Evolutionary conservation across 23 red algal species (phyloP).

Genomic region (Pyropia haitanensis): DNA sequence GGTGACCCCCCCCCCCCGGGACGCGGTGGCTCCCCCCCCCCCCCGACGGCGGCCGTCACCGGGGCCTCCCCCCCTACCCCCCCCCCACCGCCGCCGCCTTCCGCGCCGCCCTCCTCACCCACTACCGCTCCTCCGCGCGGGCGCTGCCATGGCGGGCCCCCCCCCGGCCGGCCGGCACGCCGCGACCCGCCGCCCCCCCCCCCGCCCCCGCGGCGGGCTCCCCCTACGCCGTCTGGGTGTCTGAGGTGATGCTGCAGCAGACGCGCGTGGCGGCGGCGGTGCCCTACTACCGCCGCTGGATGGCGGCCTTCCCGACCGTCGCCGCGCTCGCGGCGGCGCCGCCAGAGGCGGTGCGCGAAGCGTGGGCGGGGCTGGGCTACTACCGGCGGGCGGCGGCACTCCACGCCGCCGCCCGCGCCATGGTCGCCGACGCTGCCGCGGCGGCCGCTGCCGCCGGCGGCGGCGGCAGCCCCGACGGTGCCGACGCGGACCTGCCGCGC

Average conservation of each 20-base stretch:
- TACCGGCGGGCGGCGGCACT: conserved; percentile 74
- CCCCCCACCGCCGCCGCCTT: no score
- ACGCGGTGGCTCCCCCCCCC: no score
- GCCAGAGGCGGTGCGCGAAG: conserved; percentile 56
- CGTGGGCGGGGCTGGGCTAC: conserved; percentile 96
- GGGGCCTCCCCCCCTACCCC: no score
- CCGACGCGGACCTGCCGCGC: conserved; percentile 40
- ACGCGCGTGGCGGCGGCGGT: conserved; percentile 66
- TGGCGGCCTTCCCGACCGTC: conserved; percentile 60
- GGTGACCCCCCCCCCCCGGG: no score
- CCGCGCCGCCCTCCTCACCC: no score
- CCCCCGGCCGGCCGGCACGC: no score
- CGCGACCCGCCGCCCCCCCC: no score
- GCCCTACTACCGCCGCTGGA: conserved; percentile 73
- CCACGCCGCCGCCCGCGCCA: conserved; percentile 53
- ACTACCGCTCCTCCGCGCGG: no score
- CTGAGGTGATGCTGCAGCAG: conserved; percentile 96
- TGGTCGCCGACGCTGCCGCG: conserved; percentile 24
- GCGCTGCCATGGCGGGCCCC: no score
- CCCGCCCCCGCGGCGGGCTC: conserved; percentile 9
- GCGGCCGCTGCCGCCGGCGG: neutral
- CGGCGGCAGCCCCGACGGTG: neutral
- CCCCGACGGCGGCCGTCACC: no score
- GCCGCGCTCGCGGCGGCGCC: conserved; percentile 35
- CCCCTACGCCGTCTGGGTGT: conserved; percentile 89